Evolutionary conservation across 2,329 filamentous ascomycete genomes (phyloP), one percentile per base, ranked within the genome.

Genomic region (Colletotrichum simmondsii): DNA sequence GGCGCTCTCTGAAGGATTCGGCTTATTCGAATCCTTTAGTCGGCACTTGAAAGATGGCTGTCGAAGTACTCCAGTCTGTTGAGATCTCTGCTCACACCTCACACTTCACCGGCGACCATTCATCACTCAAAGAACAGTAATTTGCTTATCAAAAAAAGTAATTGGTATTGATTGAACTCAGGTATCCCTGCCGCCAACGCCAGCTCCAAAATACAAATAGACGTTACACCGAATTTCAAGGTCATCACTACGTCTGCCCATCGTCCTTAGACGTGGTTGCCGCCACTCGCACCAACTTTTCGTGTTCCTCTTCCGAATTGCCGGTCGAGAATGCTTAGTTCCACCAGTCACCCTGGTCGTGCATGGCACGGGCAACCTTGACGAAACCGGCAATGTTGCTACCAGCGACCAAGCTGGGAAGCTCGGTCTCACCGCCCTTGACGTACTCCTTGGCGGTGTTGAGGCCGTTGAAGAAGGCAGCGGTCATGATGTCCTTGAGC

Each of bases 361-460:
- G 90, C 96, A 98, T 98, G 80, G 97, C 96, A 79, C 91, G 90
- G 65, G 93, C 95, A 68, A 98, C 96, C 92, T 98, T 99, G 85
- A 93, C 93, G 88, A 98, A 98, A 72, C 97, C 97, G 74, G 97
- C 97, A 87, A 99, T 98, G 87, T 98, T 98, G 88, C 92, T 94
- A 78, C 97, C 97, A 72, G 95, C 95, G 53, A 98, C 95, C 81
- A 98, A 88, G 77, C 92, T 95, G 77, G 97, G 97, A 78, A 97
- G 91, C 86, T 96, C 94, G 78, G 92, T 95, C 82, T 97, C 95
- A 77, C 88, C 88, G 68, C 91, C 87, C 75, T 91, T 89, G 78
- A 97, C 93, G 84, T 97, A 98, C 86, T 95, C 91, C 90, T 95
- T 93, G 75, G 96, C 95, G 1, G 95, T 98, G 83, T 93, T 87